Conservation (phyloP, 225 moss, liverwort and hornwort species). For the Marchantia paleacea region DNA sequence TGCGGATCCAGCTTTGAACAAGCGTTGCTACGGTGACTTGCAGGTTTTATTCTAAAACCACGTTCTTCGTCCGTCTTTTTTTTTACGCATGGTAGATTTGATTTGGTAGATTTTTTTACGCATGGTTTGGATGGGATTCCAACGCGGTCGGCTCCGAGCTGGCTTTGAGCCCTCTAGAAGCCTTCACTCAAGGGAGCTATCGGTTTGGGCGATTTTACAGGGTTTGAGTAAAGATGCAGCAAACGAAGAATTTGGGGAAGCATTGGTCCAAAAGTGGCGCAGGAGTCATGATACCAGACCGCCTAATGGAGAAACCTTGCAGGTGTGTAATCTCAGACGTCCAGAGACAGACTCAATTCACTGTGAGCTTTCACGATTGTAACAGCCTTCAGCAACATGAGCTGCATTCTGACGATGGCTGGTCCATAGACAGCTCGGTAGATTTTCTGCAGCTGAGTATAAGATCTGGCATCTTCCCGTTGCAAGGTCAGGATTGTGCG, state of each 20-base stretch:
- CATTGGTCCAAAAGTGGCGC: slow-evolving; percentile 69
- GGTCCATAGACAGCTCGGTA: too few species aligned
- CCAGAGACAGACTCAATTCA: too few species aligned
- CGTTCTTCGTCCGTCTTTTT: background rate
- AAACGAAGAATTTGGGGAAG: slow-evolving; percentile 64
- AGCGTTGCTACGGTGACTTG: slow-evolving; percentile 91
- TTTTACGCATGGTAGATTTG: too few species aligned
- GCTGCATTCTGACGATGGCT: too few species aligned
- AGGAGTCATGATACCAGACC: slow-evolving; percentile 87
- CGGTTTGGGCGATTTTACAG: slow-evolving; percentile 20
- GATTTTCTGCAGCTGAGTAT: too few species aligned
- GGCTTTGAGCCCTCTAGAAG: background rate
- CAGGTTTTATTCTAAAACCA: slow-evolving; percentile 45
- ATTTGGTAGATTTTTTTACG: too few species aligned
- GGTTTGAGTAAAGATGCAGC: slow-evolving; percentile 69
- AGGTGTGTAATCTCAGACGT: slow-evolving; percentile 35
- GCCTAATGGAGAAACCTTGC: slow-evolving; percentile 88
- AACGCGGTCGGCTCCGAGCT: background rate
- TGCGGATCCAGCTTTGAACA: slow-evolving; percentile 92
- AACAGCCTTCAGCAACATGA: too few species aligned
- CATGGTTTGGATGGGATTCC: too few species aligned
- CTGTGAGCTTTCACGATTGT: too few species aligned
- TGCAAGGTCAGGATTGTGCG: too few species aligned
- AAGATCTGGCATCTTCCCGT: too few species aligned
- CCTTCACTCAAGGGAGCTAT: background rate